Percentiles rank a stretch among this genome's conserved stretches.
These are phyloP conservation scores for Tylopilus vinaceipallidus DNA, from an alignment of 768 basidiomycete genomes.

Conservation along the genomic window DNA sequence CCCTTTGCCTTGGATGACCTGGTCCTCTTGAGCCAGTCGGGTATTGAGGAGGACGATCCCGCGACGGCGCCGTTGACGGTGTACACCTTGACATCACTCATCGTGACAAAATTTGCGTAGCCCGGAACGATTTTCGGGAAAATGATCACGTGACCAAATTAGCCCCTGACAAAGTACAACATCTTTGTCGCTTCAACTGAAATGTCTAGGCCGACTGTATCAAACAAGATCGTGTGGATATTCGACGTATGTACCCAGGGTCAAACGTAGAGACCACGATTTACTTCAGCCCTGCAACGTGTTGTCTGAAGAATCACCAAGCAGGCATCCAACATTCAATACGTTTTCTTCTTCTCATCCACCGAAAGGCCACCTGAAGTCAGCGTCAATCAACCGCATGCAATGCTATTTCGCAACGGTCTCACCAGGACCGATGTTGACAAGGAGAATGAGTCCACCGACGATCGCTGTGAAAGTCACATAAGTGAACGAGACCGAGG, in stretches of 20 bases:
- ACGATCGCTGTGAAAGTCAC: constrained; percentile 65
- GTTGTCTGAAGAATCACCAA: neutral
- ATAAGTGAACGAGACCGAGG: constrained; percentile 6
- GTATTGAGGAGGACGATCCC: constrained; percentile 87
- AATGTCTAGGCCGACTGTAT: neutral
- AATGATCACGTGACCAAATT: constrained; percentile 20
- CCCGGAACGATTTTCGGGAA: neutral
- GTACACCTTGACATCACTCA: constrained; percentile 74
- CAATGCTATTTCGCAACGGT: neutral
- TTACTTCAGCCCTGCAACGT: constrained; percentile 6
- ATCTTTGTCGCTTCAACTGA: too few relatives aligned
- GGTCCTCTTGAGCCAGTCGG: constrained; percentile 87
- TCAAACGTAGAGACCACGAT: constrained; percentile 5
- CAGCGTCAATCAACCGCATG: neutral
- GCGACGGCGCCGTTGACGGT: constrained; percentile 92
- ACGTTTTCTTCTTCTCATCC: constrained; percentile 99
- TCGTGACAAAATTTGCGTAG: neutral
- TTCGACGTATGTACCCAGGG: constrained; percentile 20
- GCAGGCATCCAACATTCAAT: constrained; percentile 33
- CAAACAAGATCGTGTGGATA: constrained; percentile 19
- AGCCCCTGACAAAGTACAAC: constrained; percentile 2
- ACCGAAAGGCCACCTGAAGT: constrained; percentile 84
- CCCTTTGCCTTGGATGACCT: constrained; percentile 52
- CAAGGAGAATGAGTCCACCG: constrained; percentile 93
- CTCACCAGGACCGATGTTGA: constrained; percentile 95